Percentiles rank a stretch among this genome's conserved stretches.
Evolutionary conservation across 306 rosid species (phyloP).

Genomic region (Quercus engelmannii): DNA sequence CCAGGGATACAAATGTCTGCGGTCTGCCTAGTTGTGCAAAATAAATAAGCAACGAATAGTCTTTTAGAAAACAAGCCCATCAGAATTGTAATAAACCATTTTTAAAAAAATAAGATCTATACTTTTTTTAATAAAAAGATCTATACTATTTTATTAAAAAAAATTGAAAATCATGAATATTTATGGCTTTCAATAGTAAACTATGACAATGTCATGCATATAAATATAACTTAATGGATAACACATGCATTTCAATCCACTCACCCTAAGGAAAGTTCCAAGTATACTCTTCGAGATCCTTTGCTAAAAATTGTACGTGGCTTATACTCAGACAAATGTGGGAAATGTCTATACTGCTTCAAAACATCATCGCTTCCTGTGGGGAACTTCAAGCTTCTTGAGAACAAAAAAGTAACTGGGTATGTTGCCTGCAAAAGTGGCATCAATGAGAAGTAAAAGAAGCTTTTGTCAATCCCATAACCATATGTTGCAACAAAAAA

Average conservation of each 20-base stretch:
- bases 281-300: conserved; percentile 61
- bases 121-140: neutral
- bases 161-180: neutral
- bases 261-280: conserved; percentile 91
- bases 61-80: neutral
- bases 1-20: neutral
- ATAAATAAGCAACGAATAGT: neutral
- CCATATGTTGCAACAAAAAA: neutral
- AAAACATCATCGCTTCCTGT: conserved; percentile 42
- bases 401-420: conserved; percentile 78
- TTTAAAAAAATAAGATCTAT: neutral
- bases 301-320: conserved; percentile 34
- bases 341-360: conserved; percentile 57
- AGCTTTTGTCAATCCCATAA: neutral
- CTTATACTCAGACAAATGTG: conserved; percentile 45
- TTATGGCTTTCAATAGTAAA: neutral
- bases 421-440: conserved; percentile 60
- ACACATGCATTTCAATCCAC: conserved; percentile 25
- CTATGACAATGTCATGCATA: neutral
- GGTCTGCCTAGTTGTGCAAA: neutral
- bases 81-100: neutral
- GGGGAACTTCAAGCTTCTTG: conserved; percentile 83
- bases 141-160: neutral
- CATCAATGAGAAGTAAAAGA: neutral
- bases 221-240: conserved; percentile 3